These are phyloP conservation scores for Tolypocladium nubicola DNA, from an alignment of 2,329 filamentous ascomycete genomes.

Conservation along the genomic window DNA sequence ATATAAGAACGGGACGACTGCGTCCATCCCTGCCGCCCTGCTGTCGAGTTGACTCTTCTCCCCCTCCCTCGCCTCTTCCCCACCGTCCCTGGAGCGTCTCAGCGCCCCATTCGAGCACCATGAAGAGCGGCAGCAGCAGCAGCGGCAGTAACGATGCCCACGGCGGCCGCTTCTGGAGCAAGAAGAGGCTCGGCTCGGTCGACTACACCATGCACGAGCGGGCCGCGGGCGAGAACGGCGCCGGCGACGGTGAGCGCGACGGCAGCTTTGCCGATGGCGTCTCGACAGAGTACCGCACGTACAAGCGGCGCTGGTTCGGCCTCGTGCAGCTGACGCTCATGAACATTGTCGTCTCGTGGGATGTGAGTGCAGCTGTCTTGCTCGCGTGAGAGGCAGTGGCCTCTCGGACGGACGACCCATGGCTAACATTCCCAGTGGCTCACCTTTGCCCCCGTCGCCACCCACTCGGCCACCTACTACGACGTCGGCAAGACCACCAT, in stretches of 20 bases:
- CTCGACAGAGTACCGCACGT: slow-evolving; percentile 35
- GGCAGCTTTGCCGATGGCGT: slow-evolving; percentile 15
- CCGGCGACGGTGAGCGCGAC: slow-evolving; percentile 10
- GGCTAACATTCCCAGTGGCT: slow-evolving; percentile 52
- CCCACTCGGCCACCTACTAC: slow-evolving; percentile 66
- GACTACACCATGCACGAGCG: slow-evolving; percentile 17
- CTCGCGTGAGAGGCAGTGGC: not conserved
- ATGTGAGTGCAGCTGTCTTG: slow-evolving; percentile 38
- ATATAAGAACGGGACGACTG: not conserved
- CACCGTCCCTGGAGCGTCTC: not conserved
- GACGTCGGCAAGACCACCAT: slow-evolving; percentile 61
- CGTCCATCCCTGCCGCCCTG: not conserved
- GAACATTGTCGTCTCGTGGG: slow-evolving; percentile 92
- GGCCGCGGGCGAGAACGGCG: slow-evolving; percentile 6
- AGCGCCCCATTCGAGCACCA: not conserved
- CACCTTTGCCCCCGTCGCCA: slow-evolving; percentile 77
- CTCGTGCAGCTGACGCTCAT: slow-evolving; percentile 72
- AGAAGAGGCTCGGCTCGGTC: slow-evolving; percentile 17
- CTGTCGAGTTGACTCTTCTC: not conserved
- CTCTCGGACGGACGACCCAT: not conserved
- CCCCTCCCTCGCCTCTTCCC: not conserved
- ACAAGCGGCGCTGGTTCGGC: slow-evolving; percentile 85
- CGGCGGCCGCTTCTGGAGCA: slow-evolving; percentile 16
- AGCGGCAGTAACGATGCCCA: slow-evolving; percentile 8
- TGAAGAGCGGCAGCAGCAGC: slow-evolving; percentile 3